Evolutionary conservation across 2,329 filamentous ascomycete genomes (phyloP).

Genomic region (Pseudogymnoascus sp.): DNA sequence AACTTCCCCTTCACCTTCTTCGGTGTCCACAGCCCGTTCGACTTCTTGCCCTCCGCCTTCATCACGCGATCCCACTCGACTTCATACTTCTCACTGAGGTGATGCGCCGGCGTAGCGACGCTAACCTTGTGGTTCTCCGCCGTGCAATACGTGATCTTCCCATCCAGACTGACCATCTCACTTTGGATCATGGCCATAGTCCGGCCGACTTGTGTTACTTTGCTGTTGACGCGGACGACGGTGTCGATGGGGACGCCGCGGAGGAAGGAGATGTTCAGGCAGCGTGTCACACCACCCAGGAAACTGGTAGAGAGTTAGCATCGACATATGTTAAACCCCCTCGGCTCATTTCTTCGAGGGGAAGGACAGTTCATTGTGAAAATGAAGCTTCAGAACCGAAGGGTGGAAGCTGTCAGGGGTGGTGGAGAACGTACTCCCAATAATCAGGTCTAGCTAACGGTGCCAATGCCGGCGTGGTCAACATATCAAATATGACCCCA

Average conservation of each 20-base stretch:
- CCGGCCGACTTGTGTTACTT: slow-evolving; percentile 39
- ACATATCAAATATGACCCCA: slow-evolving; percentile 48
- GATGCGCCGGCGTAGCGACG: slow-evolving; percentile 33
- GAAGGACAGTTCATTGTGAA: too few relatives aligned
- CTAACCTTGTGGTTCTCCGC: slow-evolving; percentile 47
- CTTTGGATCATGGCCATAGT: slow-evolving; percentile 46
- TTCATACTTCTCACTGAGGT: slow-evolving; percentile 28
- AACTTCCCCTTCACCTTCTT: slow-evolving; percentile 3
- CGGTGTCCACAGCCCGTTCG: neutral
- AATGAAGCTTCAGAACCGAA: neutral
- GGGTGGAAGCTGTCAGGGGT: neutral
- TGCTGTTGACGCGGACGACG: slow-evolving; percentile 36
- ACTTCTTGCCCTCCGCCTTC: slow-evolving; percentile 21
- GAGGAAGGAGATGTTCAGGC: slow-evolving; percentile 44
- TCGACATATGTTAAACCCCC: neutral
- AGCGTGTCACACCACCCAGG: slow-evolving; percentile 43
- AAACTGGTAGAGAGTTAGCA: slow-evolving; percentile 27
- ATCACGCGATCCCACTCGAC: slow-evolving; percentile 40
- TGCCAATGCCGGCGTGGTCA: slow-evolving; percentile 43
- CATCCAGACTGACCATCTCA: slow-evolving; percentile 42
- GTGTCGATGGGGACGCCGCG: slow-evolving; percentile 40
- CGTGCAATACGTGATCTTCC: slow-evolving; percentile 40
- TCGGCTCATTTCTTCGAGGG: neutral
- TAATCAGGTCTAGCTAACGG: slow-evolving; percentile 40
- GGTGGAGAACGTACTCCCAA: slow-evolving; percentile 35